Percentiles rank a stretch among this genome's conserved stretches.
phyloP scores from a whole-genome alignment of 495 filamentous ascomycete species.

The Oleoguttula mirabilis region DNA sequence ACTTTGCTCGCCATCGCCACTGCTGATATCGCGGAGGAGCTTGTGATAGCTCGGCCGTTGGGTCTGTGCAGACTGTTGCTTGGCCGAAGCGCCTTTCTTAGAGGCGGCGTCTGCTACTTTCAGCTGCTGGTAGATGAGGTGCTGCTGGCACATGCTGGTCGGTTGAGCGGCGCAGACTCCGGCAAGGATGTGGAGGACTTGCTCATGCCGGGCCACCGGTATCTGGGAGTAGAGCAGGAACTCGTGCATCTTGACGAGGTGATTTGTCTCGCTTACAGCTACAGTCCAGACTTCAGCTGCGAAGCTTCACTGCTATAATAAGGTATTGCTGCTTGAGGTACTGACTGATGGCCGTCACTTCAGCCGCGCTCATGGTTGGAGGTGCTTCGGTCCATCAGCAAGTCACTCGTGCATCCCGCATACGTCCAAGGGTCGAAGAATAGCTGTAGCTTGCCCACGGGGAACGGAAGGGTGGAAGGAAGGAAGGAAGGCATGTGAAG shows the following conservation, averaged over 20 bases:
- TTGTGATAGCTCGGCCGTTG: constrained; percentile 3
- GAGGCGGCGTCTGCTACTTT: constrained; percentile 25
- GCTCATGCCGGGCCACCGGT: constrained; percentile 36
- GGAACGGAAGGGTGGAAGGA: too few relatives aligned
- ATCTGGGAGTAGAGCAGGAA: constrained; percentile 41
- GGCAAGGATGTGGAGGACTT: constrained; percentile 55
- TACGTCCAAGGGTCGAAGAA: too few relatives aligned
- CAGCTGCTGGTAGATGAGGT: constrained; percentile 52
- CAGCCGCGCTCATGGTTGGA: too few relatives aligned
- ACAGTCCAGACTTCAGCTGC: too few relatives aligned
- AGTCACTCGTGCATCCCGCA: too few relatives aligned
- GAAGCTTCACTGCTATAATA: too few relatives aligned
- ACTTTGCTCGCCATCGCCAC: neutral
- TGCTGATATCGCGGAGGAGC: constrained; percentile 4
- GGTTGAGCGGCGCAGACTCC: constrained; percentile 59
- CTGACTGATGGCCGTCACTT: too few relatives aligned
- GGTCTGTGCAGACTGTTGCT: neutral
- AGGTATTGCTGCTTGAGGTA: too few relatives aligned
- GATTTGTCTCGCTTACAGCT: too few relatives aligned
- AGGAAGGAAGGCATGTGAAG: too few relatives aligned
- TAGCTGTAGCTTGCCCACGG: too few relatives aligned
- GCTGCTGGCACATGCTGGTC: constrained; percentile 44
- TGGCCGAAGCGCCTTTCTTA: constrained; percentile 25
- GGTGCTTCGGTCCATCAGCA: too few relatives aligned
- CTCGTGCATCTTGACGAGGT: constrained; percentile 35